Evolutionary conservation across 345 rosid species (phyloP), one percentile per base, ranked within the genome.

Genomic region (Cardamine occulta): DNA sequence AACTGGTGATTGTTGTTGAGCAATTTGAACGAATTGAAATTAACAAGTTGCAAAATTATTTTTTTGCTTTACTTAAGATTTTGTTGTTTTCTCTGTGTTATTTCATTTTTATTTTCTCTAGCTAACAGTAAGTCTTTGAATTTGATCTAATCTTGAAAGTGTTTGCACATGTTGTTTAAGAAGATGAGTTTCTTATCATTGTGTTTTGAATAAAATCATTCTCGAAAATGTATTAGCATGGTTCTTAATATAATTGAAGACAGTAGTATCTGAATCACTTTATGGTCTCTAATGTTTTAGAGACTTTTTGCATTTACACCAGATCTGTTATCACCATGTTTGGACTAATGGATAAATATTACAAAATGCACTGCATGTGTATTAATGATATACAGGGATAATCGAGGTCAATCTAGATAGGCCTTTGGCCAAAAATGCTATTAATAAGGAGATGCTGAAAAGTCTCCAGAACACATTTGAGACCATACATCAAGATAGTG

Each of bases 331-430:
- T 37, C 3, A 28, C 14, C 8, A n/a, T 57, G 52, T 66, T 63
- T 51, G 19, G 2, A 69, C 13, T 26, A 45, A 34, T 2, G 1
- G 4, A 17, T 56, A 2, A 2, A 52, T 63, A 17, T 77, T 39
- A 21, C 21, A 29, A 72, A 44, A 24, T 14, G 7, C 51, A 23
- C 2, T 63, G 4, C 40, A 15, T 59, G 35, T 66, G 63, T 66
- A 10, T 66, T 14, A 1, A 67, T 80, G 72, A 53, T 24, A 55
- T 45, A 23, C 81, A 94, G 98, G 98, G 64, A 91, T 94, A 49
- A 69, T 91, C 0, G 92, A 94, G 83, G 95, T 94, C 40, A 85
- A 66, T 78, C 80, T 91, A 84, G 84, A 89, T 65, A 85, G 97
- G 75, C 88, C 96, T 49, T 81, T 59, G 9, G 85, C 80, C 1